Base-by-base conservation (phyloP, 768 basidiomycete species). In the Tricholoma bakamatsutake region DNA sequence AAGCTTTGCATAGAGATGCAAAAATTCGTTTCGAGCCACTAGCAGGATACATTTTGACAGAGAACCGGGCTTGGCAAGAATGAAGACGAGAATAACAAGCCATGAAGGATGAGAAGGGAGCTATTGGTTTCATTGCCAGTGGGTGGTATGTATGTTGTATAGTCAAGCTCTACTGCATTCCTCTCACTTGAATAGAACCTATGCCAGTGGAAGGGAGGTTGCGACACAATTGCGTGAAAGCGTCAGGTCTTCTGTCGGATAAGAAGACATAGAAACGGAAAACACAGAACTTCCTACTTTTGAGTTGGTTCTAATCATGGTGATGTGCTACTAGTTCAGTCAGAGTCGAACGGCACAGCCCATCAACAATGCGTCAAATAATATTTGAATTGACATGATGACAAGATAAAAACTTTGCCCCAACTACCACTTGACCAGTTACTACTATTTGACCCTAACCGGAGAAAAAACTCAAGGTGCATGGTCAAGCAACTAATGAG, bases 1-100 rank as follows among this genome's bases (percentile, higher is more conserved):
- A 86, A 0, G 81, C 80, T 63, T 88, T 90, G 5, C 86, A 80
- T 9, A 93, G 75, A 0, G 88, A 87, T 5, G 81, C 71, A 86
- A 90, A 95, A 66, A 93, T 95, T 57, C 90, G 82, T 66, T 92
- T 92, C 37, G 85, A 90, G 0, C 90, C 91, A 57, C 88, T 92
- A 60, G 12, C 27, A 12, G 33, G 37, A 50, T 51, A n/a, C 31
- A 56, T 53, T 35, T 33, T 30, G 4, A 11, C 28, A 50, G 12
- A 12, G 30, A 27, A 28, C 11, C 11, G 4, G 5, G 1, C 30
- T 10, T 37, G 5, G 37, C 35, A 21, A 43, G 49, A 45, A 49
- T 9, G 45, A 30, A 9, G 50, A 58, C 81, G 57, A n/a, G n/a
- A 58, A 83, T 83, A 85, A 80, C 53, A 85, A 68, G 1, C 83